Conservation (phyloP, 2,329 filamentous ascomycete species). For the Fusarium sp. region DNA sequence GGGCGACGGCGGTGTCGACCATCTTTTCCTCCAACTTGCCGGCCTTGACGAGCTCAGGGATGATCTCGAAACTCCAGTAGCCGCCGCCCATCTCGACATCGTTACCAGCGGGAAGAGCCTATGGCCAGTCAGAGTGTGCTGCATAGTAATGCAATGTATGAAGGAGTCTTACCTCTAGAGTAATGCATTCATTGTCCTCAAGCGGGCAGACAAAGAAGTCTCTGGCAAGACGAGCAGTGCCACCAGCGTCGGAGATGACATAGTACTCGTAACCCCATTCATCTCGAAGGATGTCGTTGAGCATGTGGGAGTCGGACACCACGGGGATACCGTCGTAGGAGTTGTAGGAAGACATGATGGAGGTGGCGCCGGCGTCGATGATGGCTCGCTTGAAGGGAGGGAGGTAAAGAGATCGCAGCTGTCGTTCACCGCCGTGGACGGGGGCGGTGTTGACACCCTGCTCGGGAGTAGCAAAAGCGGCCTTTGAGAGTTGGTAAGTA, state of each 20-base stretch:
- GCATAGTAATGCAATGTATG: rapidly evolving
- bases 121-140: constrained; percentile 4
- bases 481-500: constrained; percentile 42
- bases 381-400: constrained; percentile 74
- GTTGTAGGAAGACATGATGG: constrained; percentile 79
- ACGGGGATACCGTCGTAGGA: constrained; percentile 77
- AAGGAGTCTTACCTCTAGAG: constrained; percentile 56
- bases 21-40: constrained; percentile 66
- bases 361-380: constrained; percentile 72
- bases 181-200: constrained; percentile 70
- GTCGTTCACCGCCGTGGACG: constrained; percentile 62
- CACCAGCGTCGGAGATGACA: constrained; percentile 71
- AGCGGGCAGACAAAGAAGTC: constrained; percentile 70
- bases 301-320: constrained; percentile 69
- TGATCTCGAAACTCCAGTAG: constrained; percentile 73
- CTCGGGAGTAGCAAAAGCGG: constrained; percentile 73
- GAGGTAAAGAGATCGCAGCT: constrained; percentile 64
- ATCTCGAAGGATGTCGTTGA: constrained; percentile 73
- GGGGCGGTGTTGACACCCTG: constrained; percentile 75
- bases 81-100: constrained; percentile 83
- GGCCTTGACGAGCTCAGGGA: constrained; percentile 69
- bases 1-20: constrained; percentile 72
- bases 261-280: constrained; percentile 80
- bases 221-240: constrained; percentile 72
- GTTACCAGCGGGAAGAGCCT: constrained; percentile 72